phyloP scores from a whole-genome alignment of 371 early-diverging fungal species.

The Catenaria anguillulae region DNA sequence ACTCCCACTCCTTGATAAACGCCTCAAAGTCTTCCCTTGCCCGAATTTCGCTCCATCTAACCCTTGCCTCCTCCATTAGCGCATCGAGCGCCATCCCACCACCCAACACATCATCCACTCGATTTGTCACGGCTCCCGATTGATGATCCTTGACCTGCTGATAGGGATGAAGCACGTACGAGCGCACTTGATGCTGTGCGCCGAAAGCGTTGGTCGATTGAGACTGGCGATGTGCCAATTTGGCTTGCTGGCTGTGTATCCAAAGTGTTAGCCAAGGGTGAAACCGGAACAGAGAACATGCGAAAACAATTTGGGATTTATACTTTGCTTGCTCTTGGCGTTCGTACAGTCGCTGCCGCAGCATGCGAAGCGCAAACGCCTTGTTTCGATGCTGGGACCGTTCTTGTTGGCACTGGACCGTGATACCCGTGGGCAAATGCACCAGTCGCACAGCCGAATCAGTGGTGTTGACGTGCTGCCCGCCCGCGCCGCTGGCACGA shows the following conservation, averaged over 20 bases:
- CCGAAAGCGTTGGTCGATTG: constrained; percentile 26
- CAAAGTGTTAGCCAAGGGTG: neutral
- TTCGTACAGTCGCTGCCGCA: constrained; percentile 16
- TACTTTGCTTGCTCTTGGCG: no score
- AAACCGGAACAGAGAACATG: neutral
- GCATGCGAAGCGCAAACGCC: constrained; percentile 25
- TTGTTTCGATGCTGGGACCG: constrained; percentile 33
- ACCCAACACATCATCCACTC: constrained; percentile 25
- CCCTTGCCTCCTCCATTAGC: neutral
- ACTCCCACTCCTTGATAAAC: no score
- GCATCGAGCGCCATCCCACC: constrained; percentile 16
- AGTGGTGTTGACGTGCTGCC: constrained; percentile 38
- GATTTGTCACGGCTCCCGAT: constrained; percentile 21
- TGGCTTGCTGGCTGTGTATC: constrained; percentile 14
- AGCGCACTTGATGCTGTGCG: constrained; percentile 27
- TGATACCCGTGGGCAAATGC: constrained; percentile 33
- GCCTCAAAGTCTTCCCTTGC: no score
- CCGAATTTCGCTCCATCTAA: no score
- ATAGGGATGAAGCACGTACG: constrained; percentile 33
- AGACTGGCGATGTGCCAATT: constrained; percentile 14
- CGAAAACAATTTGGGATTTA: no score
- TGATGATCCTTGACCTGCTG: constrained; percentile 29
- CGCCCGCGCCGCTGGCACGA: constrained; percentile 23
- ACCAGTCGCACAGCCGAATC: constrained; percentile 33
- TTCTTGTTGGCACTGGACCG: constrained; percentile 27